These are phyloP conservation scores for Dinochytrium kinnereticum DNA, from an alignment of 371 early-diverging fungal species.

Conservation along the genomic window DNA sequence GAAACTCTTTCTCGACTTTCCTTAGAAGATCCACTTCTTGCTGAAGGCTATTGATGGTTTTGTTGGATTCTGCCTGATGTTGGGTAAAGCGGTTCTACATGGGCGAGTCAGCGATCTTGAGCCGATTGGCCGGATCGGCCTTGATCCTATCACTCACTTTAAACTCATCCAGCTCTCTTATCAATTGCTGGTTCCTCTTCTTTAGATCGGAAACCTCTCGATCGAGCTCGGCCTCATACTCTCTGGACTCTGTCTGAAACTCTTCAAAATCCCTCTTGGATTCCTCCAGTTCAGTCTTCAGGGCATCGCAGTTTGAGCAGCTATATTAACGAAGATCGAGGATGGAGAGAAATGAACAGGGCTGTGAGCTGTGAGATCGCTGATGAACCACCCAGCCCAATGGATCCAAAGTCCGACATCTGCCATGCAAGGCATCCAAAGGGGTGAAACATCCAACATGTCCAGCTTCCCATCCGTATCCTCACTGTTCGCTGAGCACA, in stretches of 20 bases:
- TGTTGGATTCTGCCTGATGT: constrained; percentile 5
- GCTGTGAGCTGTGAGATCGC: too few species aligned
- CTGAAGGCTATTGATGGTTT: constrained; percentile 16
- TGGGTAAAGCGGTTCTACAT: neutral
- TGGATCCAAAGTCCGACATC: too few species aligned
- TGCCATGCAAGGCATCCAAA: too few species aligned
- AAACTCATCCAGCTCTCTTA: constrained; percentile 3
- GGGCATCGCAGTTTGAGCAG: constrained; percentile 8
- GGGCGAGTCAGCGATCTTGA: too few species aligned
- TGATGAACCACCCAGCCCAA: too few species aligned
- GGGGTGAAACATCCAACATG: too few species aligned
- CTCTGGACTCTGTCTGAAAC: constrained; percentile 16
- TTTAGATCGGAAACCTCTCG: constrained; percentile 8
- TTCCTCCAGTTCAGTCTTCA: constrained; percentile 1
- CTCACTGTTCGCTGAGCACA: too few species aligned
- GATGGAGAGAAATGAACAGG: neutral
- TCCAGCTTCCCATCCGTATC: too few species aligned
- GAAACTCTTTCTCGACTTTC: neutral
- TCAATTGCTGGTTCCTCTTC: neutral
- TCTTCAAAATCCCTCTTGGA: constrained; percentile 18
- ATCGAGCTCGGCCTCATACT: constrained; percentile 17
- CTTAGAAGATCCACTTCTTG: neutral
- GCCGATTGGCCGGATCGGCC: neutral
- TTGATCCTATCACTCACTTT: neutral
- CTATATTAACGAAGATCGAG: neutral